Evolutionary conservation across 2,329 filamentous ascomycete genomes (phyloP), one percentile per base, ranked within the genome.

Genomic region (Aureobasidium sp.): DNA sequence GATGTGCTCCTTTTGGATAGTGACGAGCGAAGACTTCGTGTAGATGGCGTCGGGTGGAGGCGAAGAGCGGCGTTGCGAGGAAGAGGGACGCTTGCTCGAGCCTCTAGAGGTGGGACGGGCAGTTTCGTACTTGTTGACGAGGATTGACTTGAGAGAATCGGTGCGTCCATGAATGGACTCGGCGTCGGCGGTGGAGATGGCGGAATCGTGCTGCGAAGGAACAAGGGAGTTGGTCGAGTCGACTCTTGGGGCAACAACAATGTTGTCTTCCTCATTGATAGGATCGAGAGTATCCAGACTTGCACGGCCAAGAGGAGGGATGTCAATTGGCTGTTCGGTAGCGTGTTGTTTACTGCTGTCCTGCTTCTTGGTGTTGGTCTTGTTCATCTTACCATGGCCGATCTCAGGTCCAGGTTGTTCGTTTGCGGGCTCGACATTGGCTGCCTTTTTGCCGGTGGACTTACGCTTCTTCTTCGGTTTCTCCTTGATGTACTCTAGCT

Each of bases 271-370:
- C 47, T 73, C 71, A 61, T 68, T 69, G 37, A 73, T 66, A 5
- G 70, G 70, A 57, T 72, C 69, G 27, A 73, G 69, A 30, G 66
- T 67, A 14, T 71, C 69, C n/a, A 68, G 25, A 34, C 66, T 68
- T 45, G 61, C 64, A 45, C 61, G 65, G 44, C 62, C 59, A 16
- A 41, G 37, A 13, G 61, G 54, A 29, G 57, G 32, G 51, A 54
- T 13, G 13, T 61, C 59, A 11, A 11, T 11, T 1, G 25, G 39
- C 36, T 53, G 27, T 2, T 54, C 47, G 21, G 48, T 41, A 32
- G 14, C 21, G 29, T 39, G 37, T 10, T 61, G 47, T 37, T 30
- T 29, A 51, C 36, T 61, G 48, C 29, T 49, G 47, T 51, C 37
- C 32, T 53, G 37, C 39, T 61, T 29, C 30, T 53, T 53, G 48